A percentile compares a stretch with the other conserved stretches of the same genome.
phyloP scores from a whole-genome alignment of 768 basidiomycete species.

The Rhodotorula toruloides region DNA sequence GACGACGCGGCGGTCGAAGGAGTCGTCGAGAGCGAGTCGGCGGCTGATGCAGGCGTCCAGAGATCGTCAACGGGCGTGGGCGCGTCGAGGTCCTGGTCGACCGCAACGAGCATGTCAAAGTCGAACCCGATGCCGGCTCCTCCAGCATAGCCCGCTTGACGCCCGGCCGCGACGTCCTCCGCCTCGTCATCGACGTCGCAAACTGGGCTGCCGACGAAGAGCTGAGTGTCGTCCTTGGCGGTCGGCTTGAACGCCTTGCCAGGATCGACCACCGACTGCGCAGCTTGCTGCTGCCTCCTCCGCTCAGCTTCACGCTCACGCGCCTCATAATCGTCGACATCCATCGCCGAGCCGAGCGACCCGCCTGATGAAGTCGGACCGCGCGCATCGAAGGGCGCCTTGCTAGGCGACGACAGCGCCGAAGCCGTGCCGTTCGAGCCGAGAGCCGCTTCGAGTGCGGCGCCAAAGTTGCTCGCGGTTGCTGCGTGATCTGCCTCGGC shows the following conservation, averaged over 20 bases:
- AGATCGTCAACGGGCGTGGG: constrained; percentile 12
- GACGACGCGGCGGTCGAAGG: background rate
- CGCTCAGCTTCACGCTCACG: constrained; percentile 7
- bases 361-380: background rate
- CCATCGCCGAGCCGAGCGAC: background rate
- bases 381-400: background rate
- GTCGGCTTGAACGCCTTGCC: constrained; percentile 12
- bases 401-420: background rate
- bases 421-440: background rate
- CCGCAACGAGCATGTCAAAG: background rate
- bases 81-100: no score
- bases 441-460: background rate
- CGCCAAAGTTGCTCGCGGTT: background rate
- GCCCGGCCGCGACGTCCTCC: background rate
- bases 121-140: background rate
- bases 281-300: background rate
- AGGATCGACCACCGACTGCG: background rate
- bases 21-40: constrained; percentile 6
- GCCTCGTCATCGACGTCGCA: background rate
- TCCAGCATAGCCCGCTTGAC: background rate
- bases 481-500: no score
- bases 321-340: background rate
- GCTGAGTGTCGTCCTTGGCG: background rate
- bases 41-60: constrained; percentile 7
- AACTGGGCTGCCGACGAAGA: constrained; percentile 4